These are phyloP conservation scores for Paramecium pentaurelia DNA, from an alignment of 73 alveolate genomes.

Conservation along the genomic window DNA sequence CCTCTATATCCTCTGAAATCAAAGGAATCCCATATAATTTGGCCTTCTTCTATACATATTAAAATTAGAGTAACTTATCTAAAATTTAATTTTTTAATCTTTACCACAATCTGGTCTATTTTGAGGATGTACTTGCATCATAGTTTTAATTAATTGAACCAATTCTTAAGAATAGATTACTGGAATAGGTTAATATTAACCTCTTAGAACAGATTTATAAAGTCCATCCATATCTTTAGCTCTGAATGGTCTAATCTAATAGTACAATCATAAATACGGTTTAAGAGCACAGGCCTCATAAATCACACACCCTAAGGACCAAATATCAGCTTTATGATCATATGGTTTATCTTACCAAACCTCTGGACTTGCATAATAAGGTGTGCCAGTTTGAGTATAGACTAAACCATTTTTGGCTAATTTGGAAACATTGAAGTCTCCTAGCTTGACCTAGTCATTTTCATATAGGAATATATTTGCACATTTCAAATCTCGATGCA, in stretches of 20 bases:
- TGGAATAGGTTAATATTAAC: slow-evolving; percentile 72
- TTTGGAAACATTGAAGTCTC: slow-evolving; percentile 83
- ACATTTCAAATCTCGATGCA: slow-evolving; percentile 81
- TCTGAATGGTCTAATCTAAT: slow-evolving; percentile 68
- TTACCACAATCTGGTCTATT: slow-evolving; percentile 62
- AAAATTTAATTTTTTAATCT: neutral
- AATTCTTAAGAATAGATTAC: slow-evolving; percentile 65
- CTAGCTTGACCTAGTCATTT: slow-evolving; percentile 75
- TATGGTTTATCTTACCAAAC: slow-evolving; percentile 85
- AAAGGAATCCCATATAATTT: neutral
- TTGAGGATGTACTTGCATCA: slow-evolving; percentile 65
- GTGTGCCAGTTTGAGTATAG: slow-evolving; percentile 85
- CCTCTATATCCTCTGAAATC: neutral
- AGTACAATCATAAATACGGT: slow-evolving; percentile 36
- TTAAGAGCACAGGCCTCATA: slow-evolving; percentile 74
- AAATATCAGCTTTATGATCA: slow-evolving; percentile 84
- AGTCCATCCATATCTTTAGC: slow-evolving; percentile 87
- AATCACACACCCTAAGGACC: slow-evolving; percentile 91
- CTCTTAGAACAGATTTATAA: slow-evolving; percentile 72
- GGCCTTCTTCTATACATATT: neutral
- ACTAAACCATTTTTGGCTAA: slow-evolving; percentile 69
- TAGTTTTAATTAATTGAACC: slow-evolving; percentile 36
- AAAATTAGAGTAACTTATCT: neutral
- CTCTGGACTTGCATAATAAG: slow-evolving; percentile 85
- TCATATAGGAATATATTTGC: slow-evolving; percentile 82